Base-by-base conservation (phyloP, 2,329 filamentous ascomycete genomes). In the Ceratocystis alfenasii region DNA sequence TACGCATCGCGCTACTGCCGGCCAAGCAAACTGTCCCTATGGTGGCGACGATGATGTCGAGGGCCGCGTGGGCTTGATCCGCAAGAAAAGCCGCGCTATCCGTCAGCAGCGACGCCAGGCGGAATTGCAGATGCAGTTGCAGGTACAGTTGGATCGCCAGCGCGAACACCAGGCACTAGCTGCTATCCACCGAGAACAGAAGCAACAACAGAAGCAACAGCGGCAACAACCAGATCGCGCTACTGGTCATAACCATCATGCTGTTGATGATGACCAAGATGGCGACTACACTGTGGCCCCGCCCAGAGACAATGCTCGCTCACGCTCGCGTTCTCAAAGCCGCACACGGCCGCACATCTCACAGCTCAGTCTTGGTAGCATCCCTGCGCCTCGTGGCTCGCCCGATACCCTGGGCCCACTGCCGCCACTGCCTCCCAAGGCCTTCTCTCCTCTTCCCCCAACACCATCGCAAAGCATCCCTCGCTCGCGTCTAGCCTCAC, bases 11-110 rank as follows among this genome's bases (percentile, higher is more conserved):
- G 77, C 80, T 3, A 73, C 76, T 6, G 80, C 83, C 44, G 82
- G 81, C 22, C 78, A 85, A 72, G 77, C 77, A 4, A 74, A 73
- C n/a, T 85, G 82, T 68, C 81, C 81, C 15, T 78, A 83, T 69
- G 71, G 71, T 10, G 68, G 60, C 12, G 63, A 63, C 30, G 64
- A 65, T 15, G 63, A 67, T 41, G 46, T 64, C 6, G 66, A 67
- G 5, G 20, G 48, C 20, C 66, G 66, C 22, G 20, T 65, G 25
- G 63, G 63, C 12, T n/a, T 67, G 7, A 67, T 67, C 50, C 57
- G 63, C 28, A 59, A 44, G 22, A 67, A 65, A 53, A 65, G 63
- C 6, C 66, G 66, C 5, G 63, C 57, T 25, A 60, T 59, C 7
- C 63, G 66, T 10, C 59, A 63, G 41, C 44, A 62, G 20, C 59